Conservation (phyloP, 1,284 basidiomycete genomes). For the Fomitopsis schrenkii region DNA sequence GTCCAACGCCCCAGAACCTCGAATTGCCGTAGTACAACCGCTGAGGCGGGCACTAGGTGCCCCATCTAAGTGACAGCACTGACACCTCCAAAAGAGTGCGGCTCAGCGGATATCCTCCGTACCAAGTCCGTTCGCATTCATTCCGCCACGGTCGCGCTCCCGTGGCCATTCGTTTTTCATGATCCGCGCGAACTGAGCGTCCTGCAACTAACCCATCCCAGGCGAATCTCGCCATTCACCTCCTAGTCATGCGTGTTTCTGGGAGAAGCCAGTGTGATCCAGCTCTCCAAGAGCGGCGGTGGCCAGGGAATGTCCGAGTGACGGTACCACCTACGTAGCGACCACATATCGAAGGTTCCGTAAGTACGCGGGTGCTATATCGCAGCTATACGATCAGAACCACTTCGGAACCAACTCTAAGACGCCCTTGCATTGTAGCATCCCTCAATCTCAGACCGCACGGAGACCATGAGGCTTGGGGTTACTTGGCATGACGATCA, state of each 20-base stretch:
- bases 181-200: background rate
- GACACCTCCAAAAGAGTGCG: background rate
- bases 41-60: too few relatives aligned
- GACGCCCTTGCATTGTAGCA: background rate
- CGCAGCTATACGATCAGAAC: too few relatives aligned
- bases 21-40: too few relatives aligned
- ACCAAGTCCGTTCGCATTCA: background rate
- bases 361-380: too few relatives aligned
- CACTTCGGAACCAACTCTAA: too few relatives aligned
- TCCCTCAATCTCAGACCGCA: background rate
- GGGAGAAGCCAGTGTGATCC: background rate
- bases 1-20: too few relatives aligned
- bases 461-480: background rate
- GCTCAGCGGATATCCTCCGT: background rate
- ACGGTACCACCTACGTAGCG: too few relatives aligned
- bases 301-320: too few relatives aligned
- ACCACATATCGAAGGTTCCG: too few relatives aligned
- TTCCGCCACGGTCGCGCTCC: background rate
- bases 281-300: too few relatives aligned
- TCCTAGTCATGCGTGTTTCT: background rate
- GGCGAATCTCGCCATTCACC: background rate
- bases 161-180: background rate
- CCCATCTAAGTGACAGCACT: background rate
- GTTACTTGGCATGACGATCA: background rate
- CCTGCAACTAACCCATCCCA: background rate